Percentiles rank a stretch among this genome's conserved stretches.
Evolutionary conservation across 176 grass and related monocot genomes (phyloP).

Genomic region (Poa annua): DNA sequence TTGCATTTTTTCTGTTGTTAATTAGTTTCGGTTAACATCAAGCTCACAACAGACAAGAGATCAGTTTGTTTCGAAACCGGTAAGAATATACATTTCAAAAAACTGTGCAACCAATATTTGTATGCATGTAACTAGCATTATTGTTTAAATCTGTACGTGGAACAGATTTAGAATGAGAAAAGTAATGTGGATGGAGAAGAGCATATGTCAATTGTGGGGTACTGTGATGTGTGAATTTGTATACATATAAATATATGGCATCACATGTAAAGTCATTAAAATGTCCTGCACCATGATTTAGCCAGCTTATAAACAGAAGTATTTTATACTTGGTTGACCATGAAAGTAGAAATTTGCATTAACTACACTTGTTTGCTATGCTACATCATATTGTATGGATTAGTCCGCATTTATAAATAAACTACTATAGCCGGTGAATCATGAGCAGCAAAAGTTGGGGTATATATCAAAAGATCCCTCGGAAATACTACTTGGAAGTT

Average conservation of each 20-base stretch:
- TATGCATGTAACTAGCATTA: not conserved
- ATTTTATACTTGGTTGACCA: not conserved
- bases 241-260: not conserved
- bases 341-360: not conserved
- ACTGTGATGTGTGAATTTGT: not conserved
- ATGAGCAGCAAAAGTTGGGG: not conserved
- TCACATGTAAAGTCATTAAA: not conserved
- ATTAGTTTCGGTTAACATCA: not conserved
- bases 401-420: not conserved
- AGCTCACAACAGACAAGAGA: not conserved
- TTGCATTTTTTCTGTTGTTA: not conserved
- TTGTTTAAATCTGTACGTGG: not conserved
- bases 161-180: not conserved
- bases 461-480: not conserved
- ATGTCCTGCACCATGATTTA: not conserved
- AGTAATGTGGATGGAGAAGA: not conserved
- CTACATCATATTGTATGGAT: not conserved
- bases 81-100: not conserved
- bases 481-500: no score
- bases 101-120: not conserved
- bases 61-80: not conserved
- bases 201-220: not conserved
- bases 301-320: not conserved
- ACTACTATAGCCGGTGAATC: not conserved
- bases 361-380: not conserved